Base-by-base conservation (phyloP, 2,329 filamentous ascomycete genomes). In the Phaeosphaeriaceae sp. region DNA sequence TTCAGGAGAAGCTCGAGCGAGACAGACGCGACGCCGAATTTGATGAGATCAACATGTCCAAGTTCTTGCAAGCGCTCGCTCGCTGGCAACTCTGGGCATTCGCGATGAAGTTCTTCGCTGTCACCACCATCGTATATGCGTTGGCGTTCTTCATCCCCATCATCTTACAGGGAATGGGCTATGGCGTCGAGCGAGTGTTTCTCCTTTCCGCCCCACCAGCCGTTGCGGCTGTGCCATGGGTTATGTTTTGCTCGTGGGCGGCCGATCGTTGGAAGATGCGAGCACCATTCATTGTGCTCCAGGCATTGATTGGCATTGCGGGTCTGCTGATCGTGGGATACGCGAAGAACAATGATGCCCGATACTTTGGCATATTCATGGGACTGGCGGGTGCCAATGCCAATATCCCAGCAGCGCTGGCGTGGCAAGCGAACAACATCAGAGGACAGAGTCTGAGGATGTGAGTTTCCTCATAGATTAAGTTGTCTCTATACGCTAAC, bases 251-350 rank as follows among this genome's bases (percentile, higher is more conserved):
- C 27, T 70, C 66, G 4, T 57, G 63, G 57, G 45, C 58, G 3
- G 62, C 63, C 3, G 70, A 72, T 48, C 57, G 56, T 40, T 68
- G 51, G 17, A 58, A 58, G 13, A 57, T 63, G 45, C 66, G 70
- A 24, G 61, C 66, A 19, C 56, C 68, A 9, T 70, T 60, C 24
- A 58, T 74, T 48, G 60, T 65, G 9, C 44, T 68, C 17, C 62
- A 71, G n/a, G 60, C 63, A 11, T 27, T 62, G 2, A 59, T 84
- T 4, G 79, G 80, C 7, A 75, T 81, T 10, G 71, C 80, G 1
- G 83, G 83, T 0, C 83, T 85, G 10, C 77, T 85, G 46, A 74
- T 85, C 48, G 77, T 82, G 10, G 61, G 54, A 7, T 83, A 80
- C 68, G 33, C 51, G 10, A 56, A 52, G 27, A 50, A 54, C 10